Percentiles rank a stretch among this genome's conserved stretches.
These are phyloP conservation scores for Thermomucor indicae-seudaticae DNA, from an alignment of 371 early-diverging fungal genomes.

Conservation along the genomic window DNA sequence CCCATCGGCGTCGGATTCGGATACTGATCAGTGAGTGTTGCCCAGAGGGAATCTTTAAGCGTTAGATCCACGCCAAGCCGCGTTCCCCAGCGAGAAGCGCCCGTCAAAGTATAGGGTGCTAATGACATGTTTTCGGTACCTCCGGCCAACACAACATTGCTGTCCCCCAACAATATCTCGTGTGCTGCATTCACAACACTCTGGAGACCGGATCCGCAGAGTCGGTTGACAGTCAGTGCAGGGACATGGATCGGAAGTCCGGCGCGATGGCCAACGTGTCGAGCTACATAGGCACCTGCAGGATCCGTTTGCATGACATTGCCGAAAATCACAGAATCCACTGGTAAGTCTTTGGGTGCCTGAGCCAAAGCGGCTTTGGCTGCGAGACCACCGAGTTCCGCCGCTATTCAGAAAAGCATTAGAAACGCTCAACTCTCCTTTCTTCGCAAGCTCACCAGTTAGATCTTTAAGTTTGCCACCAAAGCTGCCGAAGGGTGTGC, in stretches of 20 bases:
- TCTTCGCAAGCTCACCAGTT: slow-evolving; percentile 32
- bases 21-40: slow-evolving; percentile 84
- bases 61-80: slow-evolving; percentile 85
- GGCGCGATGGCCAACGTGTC: slow-evolving; percentile 90
- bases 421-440: not conserved
- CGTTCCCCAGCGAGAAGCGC: slow-evolving; percentile 75
- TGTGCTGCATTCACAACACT: slow-evolving; percentile 89
- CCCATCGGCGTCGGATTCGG: slow-evolving; percentile 91
- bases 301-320: slow-evolving; percentile 89
- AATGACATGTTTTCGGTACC: slow-evolving; percentile 95
- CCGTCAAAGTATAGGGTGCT: slow-evolving; percentile 81
- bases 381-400: slow-evolving; percentile 90
- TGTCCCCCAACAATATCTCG: slow-evolving; percentile 82
- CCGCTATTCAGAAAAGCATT: slow-evolving; percentile 43
- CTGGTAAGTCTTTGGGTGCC: slow-evolving; percentile 65
- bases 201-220: slow-evolving; percentile 97
- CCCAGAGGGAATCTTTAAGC: slow-evolving; percentile 84
- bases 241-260: slow-evolving; percentile 79
- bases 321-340: slow-evolving; percentile 93
- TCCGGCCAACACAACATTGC: slow-evolving; percentile 85
- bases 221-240: slow-evolving; percentile 90
- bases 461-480: slow-evolving; percentile 81
- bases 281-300: slow-evolving; percentile 85
- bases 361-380: slow-evolving; percentile 82
- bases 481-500: slow-evolving; percentile 81